Evolutionary conservation across 2,329 filamentous ascomycete genomes (phyloP).

Genomic region (Fusarium sp.): DNA sequence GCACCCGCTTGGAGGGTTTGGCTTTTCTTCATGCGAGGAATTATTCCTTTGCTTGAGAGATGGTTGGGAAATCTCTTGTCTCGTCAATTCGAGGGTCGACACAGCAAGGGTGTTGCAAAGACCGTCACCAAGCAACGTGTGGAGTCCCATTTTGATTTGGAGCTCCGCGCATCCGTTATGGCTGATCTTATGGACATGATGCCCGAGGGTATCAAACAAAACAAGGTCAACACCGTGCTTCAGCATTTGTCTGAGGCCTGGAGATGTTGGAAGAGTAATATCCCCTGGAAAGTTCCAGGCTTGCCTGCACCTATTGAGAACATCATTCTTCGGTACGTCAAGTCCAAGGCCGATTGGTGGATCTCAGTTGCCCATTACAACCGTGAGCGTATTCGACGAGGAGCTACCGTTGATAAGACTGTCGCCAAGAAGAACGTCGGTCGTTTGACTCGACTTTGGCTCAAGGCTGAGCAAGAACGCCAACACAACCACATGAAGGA

Average conservation of each 20-base stretch:
- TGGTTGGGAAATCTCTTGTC: constrained; percentile 98
- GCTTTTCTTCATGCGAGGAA: constrained; percentile 99
- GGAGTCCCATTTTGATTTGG: constrained; percentile 97
- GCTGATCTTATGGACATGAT: constrained; percentile 99
- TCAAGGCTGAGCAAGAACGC: constrained; percentile 97
- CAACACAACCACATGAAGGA: constrained; percentile 99
- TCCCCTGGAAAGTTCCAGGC: constrained; percentile 98
- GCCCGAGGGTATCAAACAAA: constrained; percentile 99
- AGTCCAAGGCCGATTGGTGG: constrained; percentile 99
- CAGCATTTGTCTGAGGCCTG: constrained; percentile 98
- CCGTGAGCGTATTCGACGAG: constrained; percentile 92
- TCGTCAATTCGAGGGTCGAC: constrained; percentile 96
- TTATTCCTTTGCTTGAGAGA: constrained; percentile 93
- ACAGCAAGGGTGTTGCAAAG: constrained; percentile 98
- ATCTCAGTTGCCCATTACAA: constrained; percentile 99
- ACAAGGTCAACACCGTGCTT: constrained; percentile 97
- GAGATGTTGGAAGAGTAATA: constrained; percentile 99
- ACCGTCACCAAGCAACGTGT: constrained; percentile 99
- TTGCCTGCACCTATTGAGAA: constrained; percentile 97
- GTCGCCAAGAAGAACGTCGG: constrained; percentile 99
- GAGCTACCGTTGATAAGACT: constrained; percentile 98
- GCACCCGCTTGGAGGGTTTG: constrained; percentile 98
- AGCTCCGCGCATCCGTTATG: constrained; percentile 98
- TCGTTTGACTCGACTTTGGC: constrained; percentile 91
- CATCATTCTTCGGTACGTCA: constrained; percentile 97